phyloP scores from a whole-genome alignment of 2,329 filamentous ascomycete genomes.

The Trichoderma hamatum region DNA sequence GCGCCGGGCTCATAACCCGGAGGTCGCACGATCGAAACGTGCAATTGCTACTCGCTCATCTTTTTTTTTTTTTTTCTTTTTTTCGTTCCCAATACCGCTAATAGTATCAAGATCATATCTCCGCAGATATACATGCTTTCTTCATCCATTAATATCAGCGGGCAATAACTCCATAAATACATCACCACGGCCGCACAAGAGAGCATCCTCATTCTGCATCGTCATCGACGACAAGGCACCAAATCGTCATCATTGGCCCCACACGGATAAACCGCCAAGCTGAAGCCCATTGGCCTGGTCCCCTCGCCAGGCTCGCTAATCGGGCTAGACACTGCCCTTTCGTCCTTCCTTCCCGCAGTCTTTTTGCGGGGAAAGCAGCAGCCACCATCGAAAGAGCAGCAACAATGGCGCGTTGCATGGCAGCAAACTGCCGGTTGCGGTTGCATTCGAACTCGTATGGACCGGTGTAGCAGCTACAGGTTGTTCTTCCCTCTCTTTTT shows the following conservation, averaged over 20 bases:
- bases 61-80: constrained; percentile 14
- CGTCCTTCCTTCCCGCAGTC: background rate
- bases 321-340: background rate
- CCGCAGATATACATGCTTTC: background rate
- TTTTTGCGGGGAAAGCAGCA: constrained; percentile 17
- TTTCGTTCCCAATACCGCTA: background rate
- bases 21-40: constrained; percentile 25
- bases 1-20: constrained; percentile 24
- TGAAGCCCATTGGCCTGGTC: background rate
- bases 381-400: background rate
- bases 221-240: background rate
- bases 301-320: constrained; percentile 6
- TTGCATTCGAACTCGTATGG: background rate
- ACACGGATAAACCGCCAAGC: background rate
- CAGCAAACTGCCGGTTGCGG: constrained; percentile 6
- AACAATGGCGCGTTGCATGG: background rate
- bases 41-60: constrained; percentile 8
- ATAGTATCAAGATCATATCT: background rate
- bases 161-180: background rate
- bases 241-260: background rate
- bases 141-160: background rate
- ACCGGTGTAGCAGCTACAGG: background rate
- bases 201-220: background rate
- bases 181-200: background rate
- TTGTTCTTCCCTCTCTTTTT: background rate